Evolutionary conservation across 805 yeast species (phyloP).

Genomic region (Hanseniaspora hatyaiensis): DNA sequence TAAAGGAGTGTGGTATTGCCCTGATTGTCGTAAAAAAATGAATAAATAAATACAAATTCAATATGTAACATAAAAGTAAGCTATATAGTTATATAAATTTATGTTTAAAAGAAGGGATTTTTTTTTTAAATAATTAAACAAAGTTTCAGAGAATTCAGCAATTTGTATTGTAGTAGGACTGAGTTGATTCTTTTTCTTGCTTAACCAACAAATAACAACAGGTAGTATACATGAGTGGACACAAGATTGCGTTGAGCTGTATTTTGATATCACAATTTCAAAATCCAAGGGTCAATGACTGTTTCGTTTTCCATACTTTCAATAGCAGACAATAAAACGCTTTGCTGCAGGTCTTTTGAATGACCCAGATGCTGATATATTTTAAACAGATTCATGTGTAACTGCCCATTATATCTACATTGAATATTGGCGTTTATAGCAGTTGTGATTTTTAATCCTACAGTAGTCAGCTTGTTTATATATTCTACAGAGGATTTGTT

Average conservation of each 20-base stretch:
- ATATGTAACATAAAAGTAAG: background rate
- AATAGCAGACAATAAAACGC: constrained; percentile 3
- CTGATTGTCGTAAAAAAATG: constrained; percentile 48
- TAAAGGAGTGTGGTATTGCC: constrained; percentile 88
- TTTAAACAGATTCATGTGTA: constrained; percentile 57
- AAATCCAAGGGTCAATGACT: constrained; percentile 14
- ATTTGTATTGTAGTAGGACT: too few species aligned
- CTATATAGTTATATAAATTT: background rate
- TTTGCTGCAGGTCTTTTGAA: constrained; percentile 9
- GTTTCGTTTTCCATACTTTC: constrained; percentile 11
- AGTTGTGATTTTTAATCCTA: constrained; percentile 31
- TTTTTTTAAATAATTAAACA: too few species aligned
- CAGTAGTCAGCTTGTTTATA: constrained; percentile 20
- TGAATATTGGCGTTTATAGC: constrained; percentile 30
- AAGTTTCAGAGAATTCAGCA: too few species aligned
- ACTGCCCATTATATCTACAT: constrained; percentile 42
- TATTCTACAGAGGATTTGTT: background rate
- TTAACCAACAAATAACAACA: too few species aligned
- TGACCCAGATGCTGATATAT: constrained; percentile 38
- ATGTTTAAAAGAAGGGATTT: too few species aligned
- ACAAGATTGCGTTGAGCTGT: too few species aligned
- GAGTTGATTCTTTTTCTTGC: too few species aligned
- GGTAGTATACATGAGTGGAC: too few species aligned
- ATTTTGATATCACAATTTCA: constrained; percentile 11
- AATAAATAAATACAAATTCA: background rate